phyloP scores from a whole-genome alignment of 345 rosid genomes.

The Eucalyptus melliodora region DNA sequence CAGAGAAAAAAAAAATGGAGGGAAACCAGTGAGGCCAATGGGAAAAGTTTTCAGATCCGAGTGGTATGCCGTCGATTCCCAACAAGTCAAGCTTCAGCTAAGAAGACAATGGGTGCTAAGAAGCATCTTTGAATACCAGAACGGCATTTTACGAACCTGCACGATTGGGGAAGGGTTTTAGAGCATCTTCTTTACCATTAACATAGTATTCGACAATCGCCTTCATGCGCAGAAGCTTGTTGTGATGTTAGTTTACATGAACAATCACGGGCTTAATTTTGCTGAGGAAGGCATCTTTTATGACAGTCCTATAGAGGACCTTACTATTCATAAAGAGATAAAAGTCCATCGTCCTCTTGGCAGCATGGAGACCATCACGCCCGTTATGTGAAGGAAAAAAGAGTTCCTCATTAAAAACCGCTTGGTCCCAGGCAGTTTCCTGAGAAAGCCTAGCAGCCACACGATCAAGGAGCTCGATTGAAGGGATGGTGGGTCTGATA shows the following conservation, averaged over 20 bases:
- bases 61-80: not conserved
- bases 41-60: not conserved
- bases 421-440: slow-evolving; percentile 29
- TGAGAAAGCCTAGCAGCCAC: slow-evolving; percentile 21
- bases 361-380: slow-evolving; percentile 31
- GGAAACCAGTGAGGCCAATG: not conserved
- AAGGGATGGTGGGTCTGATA: no score
- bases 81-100: not conserved
- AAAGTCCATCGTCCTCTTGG: slow-evolving; percentile 31
- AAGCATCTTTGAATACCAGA: not conserved
- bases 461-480: slow-evolving; percentile 35
- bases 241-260: slow-evolving; percentile 31
- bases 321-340: slow-evolving; percentile 37
- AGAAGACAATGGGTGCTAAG: not conserved
- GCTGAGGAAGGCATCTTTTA: slow-evolving; percentile 18
- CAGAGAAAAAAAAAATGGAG: not conserved
- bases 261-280: slow-evolving; percentile 32
- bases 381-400: slow-evolving; percentile 29
- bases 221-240: slow-evolving; percentile 33
- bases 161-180: slow-evolving; percentile 32
- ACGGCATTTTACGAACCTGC: not conserved
- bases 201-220: slow-evolving; percentile 28
- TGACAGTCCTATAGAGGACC: slow-evolving; percentile 25
- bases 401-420: slow-evolving; percentile 40
- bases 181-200: slow-evolving; percentile 24